Evolutionary conservation across 1,139 yeast species (phyloP), one percentile per base, ranked within the genome.

Genomic region (Suhomyces guaymorum): DNA sequence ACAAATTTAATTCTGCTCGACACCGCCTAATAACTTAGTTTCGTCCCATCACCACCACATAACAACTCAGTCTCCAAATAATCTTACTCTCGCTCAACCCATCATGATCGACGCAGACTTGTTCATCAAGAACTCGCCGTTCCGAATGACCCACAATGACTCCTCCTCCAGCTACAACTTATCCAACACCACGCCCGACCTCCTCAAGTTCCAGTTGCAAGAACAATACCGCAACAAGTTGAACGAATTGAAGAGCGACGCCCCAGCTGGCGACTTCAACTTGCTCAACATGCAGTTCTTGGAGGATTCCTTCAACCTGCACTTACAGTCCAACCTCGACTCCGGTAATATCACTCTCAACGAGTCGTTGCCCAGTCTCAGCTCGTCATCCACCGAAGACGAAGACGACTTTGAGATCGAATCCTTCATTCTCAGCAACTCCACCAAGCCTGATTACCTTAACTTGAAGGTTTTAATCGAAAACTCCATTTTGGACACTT

Each of bases 201-300:
- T 70, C 19, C 59, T 70, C 39, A 69, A 68, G 47, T 70, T 68
- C 39, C 75, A 70, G 48, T 56, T 70, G 25, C 73, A 66, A 46
- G 73, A 70, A 42, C 73, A 69, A 43, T 56, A 62, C 40, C 53
- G 70, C 26, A 47, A 44, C 30, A 59, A 59, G 30, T 30, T 62
- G 32, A 46, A 45, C 20, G 68, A 61, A 24, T 44, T 61, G 30
- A 48, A 50, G 26, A 41, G 30, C 30, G 36, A 30, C 14, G 46
- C 25, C 14, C 30, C 31, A 22, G 22, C 36, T 36, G 31, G 33
- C 48, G 18, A 50, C 30, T 42, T 54, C 40, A 44, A 51, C 37
- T 28, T 52, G 28, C 41, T 55, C 13, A 53, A 54, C 33, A 42
- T 57, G 19, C 57, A 51, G 36, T 48, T 55, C 20, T 46, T 65